Base-by-base conservation (phyloP, 306 rosid genomes). In the Ziziphus jujuba region DNA sequence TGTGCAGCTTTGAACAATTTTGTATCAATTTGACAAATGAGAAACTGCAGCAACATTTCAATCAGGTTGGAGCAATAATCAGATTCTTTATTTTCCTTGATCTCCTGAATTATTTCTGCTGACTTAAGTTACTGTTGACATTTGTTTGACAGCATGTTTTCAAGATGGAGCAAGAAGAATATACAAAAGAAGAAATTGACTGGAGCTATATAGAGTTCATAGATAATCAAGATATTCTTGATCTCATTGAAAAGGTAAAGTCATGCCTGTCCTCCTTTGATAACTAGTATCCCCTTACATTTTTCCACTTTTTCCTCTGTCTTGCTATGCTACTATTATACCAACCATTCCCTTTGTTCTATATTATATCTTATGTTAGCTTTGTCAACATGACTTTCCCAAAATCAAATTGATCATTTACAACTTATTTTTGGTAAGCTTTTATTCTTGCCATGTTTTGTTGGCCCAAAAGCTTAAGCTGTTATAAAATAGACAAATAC, bases 21-120 rank as follows among this genome's bases (percentile, higher is more conserved):
- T 91, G 97, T 79, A 91, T 91, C 81, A 91, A 91, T 74, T 82
- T 91, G 84, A 91, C 97, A 40, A 91, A 91, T 86, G 97, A 91
- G 82, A 91, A 91, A 81, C 76, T 91, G 73, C 97, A 91, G 80
- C 97, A 91, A 76, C 97, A 91, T 81, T 91, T 91, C 81, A 91
- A 91, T 85, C 97, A 91, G 97, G 97, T 91, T 34, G 70, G 63
- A 47, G 43, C 38, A 16, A 40, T 40, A 10, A 40, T 50, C 24
- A 2, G 8, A 7, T 16, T 5, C 22, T 19, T 16, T 50, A 2
- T 8, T 19, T 50, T 50, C 55, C 55, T 50, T 50, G 10, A 16
- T n/a, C 17, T 1, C n/a, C 55, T 20, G 6, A 20, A 20, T 17
- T 20, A 50, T 50, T 50, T 50, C 24, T 50, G 20, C 23, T 16